Percentiles rank a stretch among this genome's conserved stretches.
These are phyloP conservation scores for Diaporthe sp. DNA, from an alignment of 2,329 filamentous ascomycete species.

Conservation along the genomic window DNA sequence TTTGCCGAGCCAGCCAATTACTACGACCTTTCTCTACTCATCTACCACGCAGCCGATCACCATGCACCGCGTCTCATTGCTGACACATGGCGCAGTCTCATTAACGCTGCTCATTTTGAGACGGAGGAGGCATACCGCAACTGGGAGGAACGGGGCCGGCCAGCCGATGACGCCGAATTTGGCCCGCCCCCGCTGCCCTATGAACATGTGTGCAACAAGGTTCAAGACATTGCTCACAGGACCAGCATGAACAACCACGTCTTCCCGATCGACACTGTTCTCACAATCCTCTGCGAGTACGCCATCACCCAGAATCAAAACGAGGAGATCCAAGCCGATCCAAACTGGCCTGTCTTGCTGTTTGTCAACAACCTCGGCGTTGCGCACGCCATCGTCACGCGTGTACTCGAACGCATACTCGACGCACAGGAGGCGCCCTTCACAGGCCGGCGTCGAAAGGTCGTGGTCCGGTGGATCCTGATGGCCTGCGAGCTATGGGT, in stretches of 20 bases:
- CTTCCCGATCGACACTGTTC: slow-evolving; percentile 72
- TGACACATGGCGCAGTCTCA: slow-evolving; percentile 85
- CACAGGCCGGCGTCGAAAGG: slow-evolving; percentile 62
- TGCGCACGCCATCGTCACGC: slow-evolving; percentile 68
- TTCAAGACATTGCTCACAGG: slow-evolving; percentile 75
- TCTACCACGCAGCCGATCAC: slow-evolving; percentile 93
- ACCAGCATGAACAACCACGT: slow-evolving; percentile 76
- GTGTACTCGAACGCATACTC: slow-evolving; percentile 69
- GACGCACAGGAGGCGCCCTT: slow-evolving; percentile 73
- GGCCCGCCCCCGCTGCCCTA: slow-evolving; percentile 70
- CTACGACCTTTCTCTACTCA: slow-evolving; percentile 92
- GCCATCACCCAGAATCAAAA: slow-evolving; percentile 71
- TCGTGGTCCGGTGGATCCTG: slow-evolving; percentile 68
- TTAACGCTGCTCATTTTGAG: slow-evolving; percentile 78
- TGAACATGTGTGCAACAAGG: slow-evolving; percentile 75
- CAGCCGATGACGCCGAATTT: slow-evolving; percentile 49
- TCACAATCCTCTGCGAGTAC: slow-evolving; percentile 75
- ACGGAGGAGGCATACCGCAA: slow-evolving; percentile 54
- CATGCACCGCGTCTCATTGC: slow-evolving; percentile 88
- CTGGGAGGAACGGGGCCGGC: slow-evolving; percentile 58
- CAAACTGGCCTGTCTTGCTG: slow-evolving; percentile 69
- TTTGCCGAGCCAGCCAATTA: slow-evolving; percentile 91
- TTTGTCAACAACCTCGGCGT: slow-evolving; percentile 69
- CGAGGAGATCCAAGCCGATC: slow-evolving; percentile 67
- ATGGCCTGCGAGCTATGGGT: slow-evolving; percentile 64